Evolutionary conservation across 208 protist genomes (phyloP).

Genomic region (Phytomonas sp.): DNA sequence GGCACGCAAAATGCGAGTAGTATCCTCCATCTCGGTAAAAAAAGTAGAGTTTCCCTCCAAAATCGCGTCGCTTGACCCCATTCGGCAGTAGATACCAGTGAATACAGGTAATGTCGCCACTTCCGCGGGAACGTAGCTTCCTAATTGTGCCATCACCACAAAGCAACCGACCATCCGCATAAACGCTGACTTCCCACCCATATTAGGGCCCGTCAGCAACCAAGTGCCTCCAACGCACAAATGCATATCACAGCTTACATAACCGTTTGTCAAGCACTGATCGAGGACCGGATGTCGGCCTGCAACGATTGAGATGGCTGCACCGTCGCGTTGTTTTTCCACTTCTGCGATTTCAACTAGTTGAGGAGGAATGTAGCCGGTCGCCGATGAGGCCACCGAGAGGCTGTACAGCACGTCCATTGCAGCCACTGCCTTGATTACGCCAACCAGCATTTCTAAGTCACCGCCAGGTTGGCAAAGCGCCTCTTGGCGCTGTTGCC

Average conservation of each 20-base stretch:
- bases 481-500: conserved; percentile 35
- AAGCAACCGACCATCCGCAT: conserved; percentile 91
- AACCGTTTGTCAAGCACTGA: conserved; percentile 35
- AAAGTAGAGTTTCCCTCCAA: conserved; percentile 92
- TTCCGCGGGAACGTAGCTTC: conserved; percentile 91
- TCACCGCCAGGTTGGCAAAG: conserved; percentile 18
- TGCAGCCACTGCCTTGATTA: conserved; percentile 36
- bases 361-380: conserved; percentile 52
- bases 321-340: conserved; percentile 3
- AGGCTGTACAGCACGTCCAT: conserved; percentile 65
- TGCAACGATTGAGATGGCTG: conserved; percentile 23
- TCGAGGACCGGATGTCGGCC: conserved; percentile 77
- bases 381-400: conserved; percentile 33
- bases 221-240: conserved; percentile 41
- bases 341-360: conserved; percentile 15
- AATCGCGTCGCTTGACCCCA: conserved; percentile 92
- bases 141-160: conserved; percentile 91
- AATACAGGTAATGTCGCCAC: conserved; percentile 77
- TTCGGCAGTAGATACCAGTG: conserved; percentile 87
- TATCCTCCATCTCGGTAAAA: conserved; percentile 96
- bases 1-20: conserved; percentile 83
- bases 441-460: conserved; percentile 26
- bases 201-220: conserved; percentile 93
- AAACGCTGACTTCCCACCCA: conserved; percentile 93
- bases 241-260: conserved; percentile 58